Conservation (phyloP, 306 rosid species). For the Ceratonia siliqua region DNA sequence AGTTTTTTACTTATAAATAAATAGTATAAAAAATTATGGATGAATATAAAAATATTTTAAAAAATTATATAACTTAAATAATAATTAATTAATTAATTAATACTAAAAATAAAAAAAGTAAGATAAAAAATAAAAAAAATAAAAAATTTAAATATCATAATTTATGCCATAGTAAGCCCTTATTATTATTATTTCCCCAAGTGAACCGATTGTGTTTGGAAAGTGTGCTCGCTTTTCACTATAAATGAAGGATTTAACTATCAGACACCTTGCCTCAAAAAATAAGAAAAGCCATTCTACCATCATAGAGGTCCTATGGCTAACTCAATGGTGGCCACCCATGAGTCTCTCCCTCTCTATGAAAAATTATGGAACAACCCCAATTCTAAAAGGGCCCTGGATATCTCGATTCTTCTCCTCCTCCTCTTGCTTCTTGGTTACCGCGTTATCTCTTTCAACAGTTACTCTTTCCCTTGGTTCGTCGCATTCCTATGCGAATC, state of each 20-base stretch:
- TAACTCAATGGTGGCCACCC: conserved; percentile 32
- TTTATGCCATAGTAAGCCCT: too few species aligned
- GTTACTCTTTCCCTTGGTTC: conserved; percentile 53
- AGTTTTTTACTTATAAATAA: too few species aligned
- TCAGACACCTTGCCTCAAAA: neutral
- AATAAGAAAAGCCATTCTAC: neutral
- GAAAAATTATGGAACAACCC: conserved; percentile 36
- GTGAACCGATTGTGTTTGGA: too few species aligned
- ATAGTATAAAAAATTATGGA: too few species aligned
- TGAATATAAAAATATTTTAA: too few species aligned
- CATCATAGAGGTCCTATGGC: neutral
- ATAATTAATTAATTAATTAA: too few species aligned
- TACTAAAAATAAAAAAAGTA: too few species aligned
- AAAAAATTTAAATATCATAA: too few species aligned
- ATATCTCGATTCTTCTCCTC: conserved; percentile 41
- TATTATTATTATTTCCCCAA: too few species aligned
- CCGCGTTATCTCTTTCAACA: conserved; percentile 36
- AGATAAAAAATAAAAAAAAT: too few species aligned
- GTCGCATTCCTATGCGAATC: conserved; percentile 55
- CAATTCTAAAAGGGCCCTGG: conserved; percentile 21
- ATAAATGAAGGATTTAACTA: neutral
- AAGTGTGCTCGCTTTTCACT: too few species aligned
- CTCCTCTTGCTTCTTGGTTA: conserved; percentile 42
- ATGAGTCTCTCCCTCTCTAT: conserved; percentile 33
- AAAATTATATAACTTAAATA: too few species aligned